Conservation (phyloP, 1,284 basidiomycete species). For the Lentinus polychrous region DNA sequence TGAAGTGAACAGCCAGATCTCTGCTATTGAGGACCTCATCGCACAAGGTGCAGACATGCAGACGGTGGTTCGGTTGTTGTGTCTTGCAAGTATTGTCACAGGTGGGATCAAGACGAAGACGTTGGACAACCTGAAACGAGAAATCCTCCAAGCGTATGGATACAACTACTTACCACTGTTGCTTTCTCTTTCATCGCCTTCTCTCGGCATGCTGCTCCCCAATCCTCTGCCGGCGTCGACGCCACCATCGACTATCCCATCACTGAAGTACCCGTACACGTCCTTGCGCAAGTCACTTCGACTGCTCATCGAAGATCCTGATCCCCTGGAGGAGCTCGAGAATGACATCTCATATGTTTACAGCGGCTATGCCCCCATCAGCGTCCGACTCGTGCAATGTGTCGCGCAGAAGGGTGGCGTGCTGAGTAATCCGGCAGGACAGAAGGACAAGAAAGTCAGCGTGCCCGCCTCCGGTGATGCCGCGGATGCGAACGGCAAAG, state of each 20-base stretch:
- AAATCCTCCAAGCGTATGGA: constrained; percentile 92
- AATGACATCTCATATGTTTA: constrained; percentile 95
- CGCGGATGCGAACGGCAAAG: constrained; percentile 27
- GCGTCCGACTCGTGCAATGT: constrained; percentile 88
- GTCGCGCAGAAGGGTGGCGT: constrained; percentile 87
- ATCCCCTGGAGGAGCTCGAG: constrained; percentile 71
- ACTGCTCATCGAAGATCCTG: constrained; percentile 86
- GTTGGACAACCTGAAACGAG: constrained; percentile 86
- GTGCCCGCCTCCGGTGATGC: constrained; percentile 25
- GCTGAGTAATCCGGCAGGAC: constrained; percentile 61
- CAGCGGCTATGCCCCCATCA: constrained; percentile 95
- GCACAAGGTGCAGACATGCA: constrained; percentile 78
- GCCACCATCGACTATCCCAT: constrained; percentile 31
- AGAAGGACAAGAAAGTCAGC: constrained; percentile 38
- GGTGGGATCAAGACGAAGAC: constrained; percentile 86
- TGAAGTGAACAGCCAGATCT: constrained; percentile 70
- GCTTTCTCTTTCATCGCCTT: constrained; percentile 69
- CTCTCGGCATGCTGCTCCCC: constrained; percentile 60
- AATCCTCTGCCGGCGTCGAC: constrained; percentile 52
- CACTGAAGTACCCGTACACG: constrained; percentile 62
- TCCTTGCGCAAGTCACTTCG: constrained; percentile 79
- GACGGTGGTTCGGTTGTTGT: constrained; percentile 73
- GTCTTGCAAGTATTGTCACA: constrained; percentile 77
- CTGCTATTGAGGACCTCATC: constrained; percentile 82
- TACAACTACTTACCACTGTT: constrained; percentile 85